Conservation (phyloP, 129 eudicot species). For the Cynara cardunculus region DNA sequence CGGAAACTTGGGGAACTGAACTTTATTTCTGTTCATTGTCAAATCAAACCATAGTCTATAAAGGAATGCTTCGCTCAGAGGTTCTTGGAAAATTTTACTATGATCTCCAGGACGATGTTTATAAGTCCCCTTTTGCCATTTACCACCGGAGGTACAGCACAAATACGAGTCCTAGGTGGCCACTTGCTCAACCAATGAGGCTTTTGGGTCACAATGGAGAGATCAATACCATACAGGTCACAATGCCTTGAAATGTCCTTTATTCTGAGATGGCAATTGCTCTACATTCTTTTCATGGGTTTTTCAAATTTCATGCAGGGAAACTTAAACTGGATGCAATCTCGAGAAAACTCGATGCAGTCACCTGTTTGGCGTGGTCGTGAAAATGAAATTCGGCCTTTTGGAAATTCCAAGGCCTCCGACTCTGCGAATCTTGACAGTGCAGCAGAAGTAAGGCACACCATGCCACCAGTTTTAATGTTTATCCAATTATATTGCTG, state of each 20-base stretch:
- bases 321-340: slow-evolving; percentile 99
- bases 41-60: slow-evolving; percentile 88
- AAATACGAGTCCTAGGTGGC: slow-evolving; percentile 99
- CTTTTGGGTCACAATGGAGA: slow-evolving; percentile 99
- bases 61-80: slow-evolving; percentile 98
- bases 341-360: slow-evolving; percentile 82
- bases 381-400: slow-evolving; percentile 95
- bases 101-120: slow-evolving; percentile 77
- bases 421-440: slow-evolving; percentile 99
- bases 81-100: slow-evolving; percentile 85
- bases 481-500: neutral
- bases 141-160: slow-evolving; percentile 97
- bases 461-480: neutral
- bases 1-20: slow-evolving; percentile 84
- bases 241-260: slow-evolving; percentile 7
- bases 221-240: slow-evolving; percentile 97
- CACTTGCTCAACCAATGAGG: slow-evolving; percentile 99
- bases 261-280: neutral
- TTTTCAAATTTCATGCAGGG: slow-evolving; percentile 47
- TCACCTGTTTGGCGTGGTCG: slow-evolving; percentile 98
- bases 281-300: slow-evolving; percentile 17
- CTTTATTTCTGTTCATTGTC: slow-evolving; percentile 95
- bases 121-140: slow-evolving; percentile 84
- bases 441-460: slow-evolving; percentile 78
- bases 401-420: slow-evolving; percentile 86